Percentiles rank a stretch among this genome's conserved stretches.
Conservation (phyloP, 2,329 filamentous ascomycete species). For the Epichloe brachyelytri region DNA sequence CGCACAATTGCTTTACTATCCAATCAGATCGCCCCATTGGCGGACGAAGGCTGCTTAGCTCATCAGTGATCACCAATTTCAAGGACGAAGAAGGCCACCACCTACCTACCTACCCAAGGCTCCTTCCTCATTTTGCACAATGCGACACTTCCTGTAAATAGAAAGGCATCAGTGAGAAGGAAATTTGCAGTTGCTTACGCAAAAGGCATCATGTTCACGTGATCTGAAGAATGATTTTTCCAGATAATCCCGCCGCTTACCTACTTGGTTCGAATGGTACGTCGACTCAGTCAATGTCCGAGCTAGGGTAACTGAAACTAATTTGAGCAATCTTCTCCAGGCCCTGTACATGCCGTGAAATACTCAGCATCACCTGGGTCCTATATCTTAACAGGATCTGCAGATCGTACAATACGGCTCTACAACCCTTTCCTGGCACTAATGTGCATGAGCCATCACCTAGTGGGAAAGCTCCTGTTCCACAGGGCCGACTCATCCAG, state of each 20-base stretch:
- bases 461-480: slow-evolving; percentile 18
- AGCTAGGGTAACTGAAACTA: not conserved
- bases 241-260: slow-evolving; percentile 38
- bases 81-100: not conserved
- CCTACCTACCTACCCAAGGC: not conserved
- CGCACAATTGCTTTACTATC: not conserved
- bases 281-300: slow-evolving; percentile 8
- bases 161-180: not conserved
- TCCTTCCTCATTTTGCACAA: not conserved
- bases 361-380: slow-evolving; percentile 62
- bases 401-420: slow-evolving; percentile 74
- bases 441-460: slow-evolving; percentile 18
- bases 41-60: not conserved
- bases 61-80: not conserved
- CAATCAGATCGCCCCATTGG: slow-evolving; percentile 2
- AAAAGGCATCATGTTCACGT: not conserved
- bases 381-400: slow-evolving; percentile 73
- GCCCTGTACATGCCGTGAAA: slow-evolving; percentile 57
- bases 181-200: not conserved
- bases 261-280: slow-evolving; percentile 46
- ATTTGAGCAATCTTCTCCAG: slow-evolving; percentile 22
- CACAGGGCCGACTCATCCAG: slow-evolving; percentile 59
- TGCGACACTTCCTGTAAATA: not conserved
- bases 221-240: slow-evolving; percentile 27
- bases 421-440: slow-evolving; percentile 57